Base-by-base conservation (phyloP, 2,329 filamentous ascomycete genomes). In the Ophiostoma sp. region DNA sequence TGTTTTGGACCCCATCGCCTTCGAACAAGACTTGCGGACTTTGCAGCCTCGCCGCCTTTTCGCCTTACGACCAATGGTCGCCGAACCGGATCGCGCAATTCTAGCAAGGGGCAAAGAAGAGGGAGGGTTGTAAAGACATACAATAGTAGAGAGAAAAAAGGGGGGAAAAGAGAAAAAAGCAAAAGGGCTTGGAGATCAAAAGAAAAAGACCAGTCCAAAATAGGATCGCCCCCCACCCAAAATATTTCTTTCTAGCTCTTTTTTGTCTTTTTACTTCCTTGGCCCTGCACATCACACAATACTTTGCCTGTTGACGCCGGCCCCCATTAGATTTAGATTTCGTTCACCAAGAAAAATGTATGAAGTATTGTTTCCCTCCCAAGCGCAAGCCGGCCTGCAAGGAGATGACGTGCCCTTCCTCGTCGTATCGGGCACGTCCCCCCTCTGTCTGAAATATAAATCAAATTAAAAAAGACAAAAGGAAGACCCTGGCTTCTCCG, bases 71-170 rank as follows among this genome's bases (percentile, higher is more conserved):
- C 68, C 68, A 70, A 33, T 42, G 8, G 31, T 28, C 64, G 64
- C 50, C 50, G 68, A 45, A n/a, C 68, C n/a, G 45, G 68, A 70
- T 70, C 50, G 68, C 68, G 68, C 68, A 57, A 70, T 70, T n/a
- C 68, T 70, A 17, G 42, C 42, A 68, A 28, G 64, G 25, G 36
- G 57, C 55, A 28, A 45, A 45, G 5, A 31, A 28, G 11, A 45
- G 11, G n/a, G 36, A 66, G 22, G 17, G 11, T 11, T 4, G 70
- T 45, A 59, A 28, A n/a, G 12, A n/a, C 28, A 50, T n/a, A 22
- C 12, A 61, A 19, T 57, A 22, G 33, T 2, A 36, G 17, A 39
- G 31, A 61, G 57, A 36, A 19, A 25, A 22, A 71, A 68, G 36
- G 25, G 39, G n/a, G 22, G 48, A 36, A 50, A 28, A 7, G 45